Percentiles rank a stretch among this genome's conserved stretches.
phyloP scores from a whole-genome alignment of 2,329 filamentous ascomycete species.

The Aspergillus aculeatinus region DNA sequence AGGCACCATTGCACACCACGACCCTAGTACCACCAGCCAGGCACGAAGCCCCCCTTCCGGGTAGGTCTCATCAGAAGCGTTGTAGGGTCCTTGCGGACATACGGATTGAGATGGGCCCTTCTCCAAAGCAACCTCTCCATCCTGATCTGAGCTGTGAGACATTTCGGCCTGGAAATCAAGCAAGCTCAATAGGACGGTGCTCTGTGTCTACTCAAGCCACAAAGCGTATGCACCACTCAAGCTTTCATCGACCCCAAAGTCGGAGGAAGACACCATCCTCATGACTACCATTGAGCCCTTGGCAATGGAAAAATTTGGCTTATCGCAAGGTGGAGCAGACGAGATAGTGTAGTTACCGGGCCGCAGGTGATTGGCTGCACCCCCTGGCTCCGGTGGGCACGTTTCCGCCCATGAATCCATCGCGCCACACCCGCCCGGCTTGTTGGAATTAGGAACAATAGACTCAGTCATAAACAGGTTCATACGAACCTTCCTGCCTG shows the following conservation, averaged over 20 bases:
- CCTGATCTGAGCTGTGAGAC: background rate
- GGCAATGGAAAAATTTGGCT: background rate
- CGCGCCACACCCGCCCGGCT: background rate
- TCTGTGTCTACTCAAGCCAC: background rate
- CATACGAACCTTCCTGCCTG: too few relatives aligned
- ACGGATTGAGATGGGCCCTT: background rate
- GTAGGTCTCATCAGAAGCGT: slow-evolving; percentile 15
- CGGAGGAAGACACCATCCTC: background rate
- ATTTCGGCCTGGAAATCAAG: background rate
- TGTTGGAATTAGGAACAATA: too few relatives aligned
- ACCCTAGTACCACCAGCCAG: slow-evolving; percentile 45
- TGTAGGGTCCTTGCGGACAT: background rate
- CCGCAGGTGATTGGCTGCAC: background rate
- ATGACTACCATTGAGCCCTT: too few relatives aligned
- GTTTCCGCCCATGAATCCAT: background rate
- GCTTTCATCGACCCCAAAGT: background rate
- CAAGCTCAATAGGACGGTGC: background rate
- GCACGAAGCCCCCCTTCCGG: slow-evolving; percentile 45
- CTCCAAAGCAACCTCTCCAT: background rate
- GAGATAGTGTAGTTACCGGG: background rate
- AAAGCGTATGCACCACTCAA: background rate
- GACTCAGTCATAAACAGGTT: too few relatives aligned
- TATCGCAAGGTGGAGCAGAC: background rate
- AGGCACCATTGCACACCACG: slow-evolving; percentile 37
- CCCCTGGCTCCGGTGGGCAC: background rate